phyloP scores from a whole-genome alignment of 768 basidiomycete species.

The Boletus insuetus region DNA sequence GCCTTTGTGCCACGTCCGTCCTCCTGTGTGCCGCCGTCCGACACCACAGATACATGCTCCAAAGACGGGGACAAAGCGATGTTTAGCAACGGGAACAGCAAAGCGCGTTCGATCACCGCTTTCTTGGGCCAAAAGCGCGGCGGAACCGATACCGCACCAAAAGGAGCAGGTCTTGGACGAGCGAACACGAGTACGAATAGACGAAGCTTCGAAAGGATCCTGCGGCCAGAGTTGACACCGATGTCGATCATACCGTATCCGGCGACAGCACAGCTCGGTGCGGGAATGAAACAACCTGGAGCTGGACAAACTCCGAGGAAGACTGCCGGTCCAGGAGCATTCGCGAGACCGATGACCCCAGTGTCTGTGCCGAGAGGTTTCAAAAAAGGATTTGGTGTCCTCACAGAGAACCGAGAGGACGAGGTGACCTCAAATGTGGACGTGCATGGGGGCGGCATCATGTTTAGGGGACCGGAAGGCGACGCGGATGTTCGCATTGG shows the following conservation, averaged over 20 bases:
- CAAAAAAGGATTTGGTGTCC: constrained; percentile 8
- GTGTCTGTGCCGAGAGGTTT: constrained; percentile 11
- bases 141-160: neutral
- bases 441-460: neutral
- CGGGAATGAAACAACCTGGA: constrained; percentile 1
- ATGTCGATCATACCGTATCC: constrained; percentile 27
- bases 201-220: constrained; percentile 26
- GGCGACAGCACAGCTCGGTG: neutral
- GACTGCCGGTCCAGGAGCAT: neutral
- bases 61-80: constrained; percentile 7
- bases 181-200: neutral
- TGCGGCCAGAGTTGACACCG: constrained; percentile 19
- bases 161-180: constrained; percentile 6
- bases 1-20: constrained; percentile 23
- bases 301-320: constrained; percentile 22
- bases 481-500: neutral
- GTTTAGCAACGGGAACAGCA: constrained; percentile 8
- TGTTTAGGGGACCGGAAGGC: constrained; percentile 4
- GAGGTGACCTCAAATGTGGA: neutral
- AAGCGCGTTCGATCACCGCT: constrained; percentile 21
- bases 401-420: constrained; percentile 5
- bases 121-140: constrained; percentile 21
- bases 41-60: neutral
- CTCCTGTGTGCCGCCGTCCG: constrained; percentile 9
- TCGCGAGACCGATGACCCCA: constrained; percentile 20